Conservation (phyloP, 163 green algal genomes). For the Volvox carteri region DNA sequence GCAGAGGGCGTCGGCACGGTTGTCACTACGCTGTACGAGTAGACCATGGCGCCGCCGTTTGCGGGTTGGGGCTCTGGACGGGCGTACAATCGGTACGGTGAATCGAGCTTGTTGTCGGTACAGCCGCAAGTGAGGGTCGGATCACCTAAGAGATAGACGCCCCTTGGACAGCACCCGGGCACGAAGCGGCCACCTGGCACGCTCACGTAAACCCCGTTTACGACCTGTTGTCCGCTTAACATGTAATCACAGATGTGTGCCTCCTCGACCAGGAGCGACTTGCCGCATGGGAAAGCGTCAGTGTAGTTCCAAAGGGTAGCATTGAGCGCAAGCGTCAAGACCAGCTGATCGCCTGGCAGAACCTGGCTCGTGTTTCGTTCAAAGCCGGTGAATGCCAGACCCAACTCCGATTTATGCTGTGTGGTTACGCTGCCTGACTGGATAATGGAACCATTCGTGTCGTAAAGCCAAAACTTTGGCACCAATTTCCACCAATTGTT, state of each 20-base stretch:
- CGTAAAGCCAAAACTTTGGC: conserved; percentile 53
- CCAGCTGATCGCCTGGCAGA: conserved; percentile 40
- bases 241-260: conserved; percentile 62
- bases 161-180: conserved; percentile 61
- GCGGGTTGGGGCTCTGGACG: background rate
- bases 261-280: conserved; percentile 50
- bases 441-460: conserved; percentile 47
- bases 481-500: conserved; percentile 52
- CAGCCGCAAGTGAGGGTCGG: conserved; percentile 56
- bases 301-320: conserved; percentile 54
- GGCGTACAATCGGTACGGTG: conserved; percentile 59
- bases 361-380: conserved; percentile 42
- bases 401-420: conserved; percentile 46
- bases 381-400: conserved; percentile 52
- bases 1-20: background rate
- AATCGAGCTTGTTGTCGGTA: conserved; percentile 62
- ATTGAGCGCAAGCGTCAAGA: conserved; percentile 56
- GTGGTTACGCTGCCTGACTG: conserved; percentile 51
- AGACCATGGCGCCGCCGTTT: background rate
- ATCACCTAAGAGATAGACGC: conserved; percentile 52
- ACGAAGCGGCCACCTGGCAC: background rate
- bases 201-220: conserved; percentile 17
- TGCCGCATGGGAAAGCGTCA: conserved; percentile 59
- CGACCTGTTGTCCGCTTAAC: conserved; percentile 57
- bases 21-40: conserved; percentile 11